Evolutionary conservation across 129 eudicot genomes (phyloP), one percentile per base, ranked within the genome.

Genomic region (Artemisia tridentata): DNA sequence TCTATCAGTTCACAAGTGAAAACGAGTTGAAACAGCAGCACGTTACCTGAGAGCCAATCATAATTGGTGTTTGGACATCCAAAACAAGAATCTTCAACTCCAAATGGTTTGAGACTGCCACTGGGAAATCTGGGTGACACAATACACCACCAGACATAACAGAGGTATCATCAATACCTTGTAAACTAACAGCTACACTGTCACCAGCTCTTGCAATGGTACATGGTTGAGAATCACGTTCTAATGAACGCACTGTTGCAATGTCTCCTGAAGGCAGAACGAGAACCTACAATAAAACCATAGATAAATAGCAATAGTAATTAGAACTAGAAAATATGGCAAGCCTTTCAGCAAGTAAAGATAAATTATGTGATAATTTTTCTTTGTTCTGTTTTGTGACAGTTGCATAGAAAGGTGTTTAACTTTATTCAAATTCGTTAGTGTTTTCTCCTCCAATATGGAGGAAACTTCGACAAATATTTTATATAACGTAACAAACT

Each of bases 51-150:
- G 99, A 95, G 55, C 99, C 99, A 15, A 88, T 81, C 23, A 95
- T 31, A 48, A 95, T 84, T 46, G 99, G 99, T 16, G 69, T 84
- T 64, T 84, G 72, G 50, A 80, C 81, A 69, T 95, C 96, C 80
- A 95, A 73, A 51, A 87, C 84, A 3, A 95, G 89, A 68, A 95
- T 65, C 75, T 95, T 95, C 60, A 95, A 67, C 83, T 95, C 99
- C 86, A 95, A 77, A 69, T 63, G 99, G 49, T 81, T 76, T 19
- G 97, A 64, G 52, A 86, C 81, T 27, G 83, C 72, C 66, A 95
- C 91, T 1, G 99, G 97, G 72, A 85, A 95, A 82, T 88, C 91
- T 2, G 99, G 99, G 76, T 95, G 99, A 73, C 99, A 95, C 69
- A 95, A 69, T 17, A 95, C 99, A 58, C 91, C 95, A 8, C 99